Percentiles rank a stretch among this genome's conserved stretches.
phyloP scores from a whole-genome alignment of 805 yeast species.

The Barnettozyma californica region DNA sequence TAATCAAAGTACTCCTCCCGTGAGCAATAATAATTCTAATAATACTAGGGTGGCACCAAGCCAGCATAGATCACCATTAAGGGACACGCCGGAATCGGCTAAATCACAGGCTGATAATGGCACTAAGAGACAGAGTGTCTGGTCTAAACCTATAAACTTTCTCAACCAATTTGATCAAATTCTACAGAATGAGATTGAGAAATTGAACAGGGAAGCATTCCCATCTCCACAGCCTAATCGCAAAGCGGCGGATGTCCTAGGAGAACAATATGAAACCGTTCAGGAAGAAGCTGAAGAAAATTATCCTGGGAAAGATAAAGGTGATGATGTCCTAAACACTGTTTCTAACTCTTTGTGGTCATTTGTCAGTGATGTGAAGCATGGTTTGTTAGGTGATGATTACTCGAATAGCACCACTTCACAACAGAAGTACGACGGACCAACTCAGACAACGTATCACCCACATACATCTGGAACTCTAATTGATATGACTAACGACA shows the following conservation, averaged over 20 bases:
- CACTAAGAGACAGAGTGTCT: constrained; percentile 26
- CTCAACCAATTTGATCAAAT: constrained; percentile 65
- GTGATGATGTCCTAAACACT: constrained; percentile 29
- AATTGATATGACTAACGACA: neutral
- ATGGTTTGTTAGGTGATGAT: constrained; percentile 34
- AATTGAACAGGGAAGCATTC: constrained; percentile 28
- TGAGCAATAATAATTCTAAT: neutral
- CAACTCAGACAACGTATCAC: neutral
- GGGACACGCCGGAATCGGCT: neutral
- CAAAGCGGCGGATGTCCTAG: neutral
- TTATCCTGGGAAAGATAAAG: constrained; percentile 1
- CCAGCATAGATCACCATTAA: constrained; percentile 8
- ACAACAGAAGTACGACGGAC: constrained; percentile 1
- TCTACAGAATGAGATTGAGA: constrained; percentile 62
- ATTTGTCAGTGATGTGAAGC: constrained; percentile 45
- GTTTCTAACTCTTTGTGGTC: constrained; percentile 43
- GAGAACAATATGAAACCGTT: constrained; percentile 5
- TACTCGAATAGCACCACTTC: neutral
- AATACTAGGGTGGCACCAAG: neutral
- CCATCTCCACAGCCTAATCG: constrained; percentile 6
- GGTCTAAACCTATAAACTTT: constrained; percentile 53
- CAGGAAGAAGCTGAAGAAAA: neutral
- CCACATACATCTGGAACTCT: neutral
- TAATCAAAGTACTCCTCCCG: neutral
- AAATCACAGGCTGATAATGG: constrained; percentile 1